phyloP scores from a whole-genome alignment of 352 stramenopile genomes.

The Phytophthora podocarpi region DNA sequence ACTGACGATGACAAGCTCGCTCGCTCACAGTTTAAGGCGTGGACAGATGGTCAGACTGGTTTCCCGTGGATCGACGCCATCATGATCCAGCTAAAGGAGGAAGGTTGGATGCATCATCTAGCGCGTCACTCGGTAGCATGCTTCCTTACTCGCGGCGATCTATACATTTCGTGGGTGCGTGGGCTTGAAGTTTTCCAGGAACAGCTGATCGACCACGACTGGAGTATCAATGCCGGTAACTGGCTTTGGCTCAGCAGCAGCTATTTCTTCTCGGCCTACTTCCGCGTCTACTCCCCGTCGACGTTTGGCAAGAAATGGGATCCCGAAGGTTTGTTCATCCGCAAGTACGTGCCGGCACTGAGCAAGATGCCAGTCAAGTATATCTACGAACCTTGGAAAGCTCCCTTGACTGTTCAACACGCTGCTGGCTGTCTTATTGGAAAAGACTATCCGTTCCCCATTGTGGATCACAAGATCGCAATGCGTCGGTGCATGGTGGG shows the following conservation, averaged over 20 bases:
- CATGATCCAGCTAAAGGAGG: constrained; percentile 93
- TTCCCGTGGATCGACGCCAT: constrained; percentile 98
- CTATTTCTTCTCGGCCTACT: constrained; percentile 98
- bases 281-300: constrained; percentile 95
- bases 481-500: constrained; percentile 90
- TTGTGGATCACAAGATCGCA: constrained; percentile 93
- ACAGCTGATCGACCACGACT: constrained; percentile 96
- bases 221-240: constrained; percentile 97
- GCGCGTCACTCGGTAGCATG: constrained; percentile 97
- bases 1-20: constrained; percentile 85
- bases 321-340: constrained; percentile 89
- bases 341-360: constrained; percentile 92
- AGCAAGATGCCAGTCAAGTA: constrained; percentile 94
- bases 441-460: constrained; percentile 94
- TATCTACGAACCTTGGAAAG: constrained; percentile 98
- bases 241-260: constrained; percentile 97
- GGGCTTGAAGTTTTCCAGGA: constrained; percentile 93
- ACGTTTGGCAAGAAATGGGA: constrained; percentile 97
- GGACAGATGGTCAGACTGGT: constrained; percentile 94
- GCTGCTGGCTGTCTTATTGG: constrained; percentile 86
- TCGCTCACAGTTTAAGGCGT: constrained; percentile 86
- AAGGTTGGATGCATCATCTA: constrained; percentile 91
- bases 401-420: constrained; percentile 86
- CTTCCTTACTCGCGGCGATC: constrained; percentile 97
- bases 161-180: constrained; percentile 95